Base-by-base conservation (phyloP, 139 green algal species). In the Ettlia oleoabundans region DNA sequence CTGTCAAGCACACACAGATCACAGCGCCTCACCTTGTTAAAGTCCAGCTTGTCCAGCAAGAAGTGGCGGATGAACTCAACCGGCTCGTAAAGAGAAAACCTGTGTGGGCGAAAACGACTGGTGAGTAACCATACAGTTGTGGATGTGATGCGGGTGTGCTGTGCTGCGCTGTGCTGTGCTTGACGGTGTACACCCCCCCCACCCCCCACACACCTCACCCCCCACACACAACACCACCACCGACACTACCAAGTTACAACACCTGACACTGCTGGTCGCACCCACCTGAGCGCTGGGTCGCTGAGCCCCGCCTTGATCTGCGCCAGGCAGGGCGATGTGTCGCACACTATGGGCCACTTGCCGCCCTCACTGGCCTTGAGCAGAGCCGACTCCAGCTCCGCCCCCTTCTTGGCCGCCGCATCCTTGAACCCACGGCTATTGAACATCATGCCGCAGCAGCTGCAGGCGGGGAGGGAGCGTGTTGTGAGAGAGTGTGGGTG, bases 361-460 rank as follows among this genome's bases (percentile, higher is more conserved):
- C 75, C 75, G 75, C 66, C 66, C 61, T 98, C 88, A 61, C 87
- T 94, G n/a, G 95, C 95, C 84, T 95, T 91, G n/a, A 98, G 42
- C 67, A 99, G 86, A 37, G 90, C 88, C 35, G 87, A 81, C 90
- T 98, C 93, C 66, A 98, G 88, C 71, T 95, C 87, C 18, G 70
- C 35, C 40, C 82, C 91, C 86, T 93, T 93, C 41, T 77, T 76
- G 35, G 81, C 86, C 9, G 94, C 93, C 1, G 94, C 92, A 37
- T 94, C 92, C 87, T 96, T 97, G 87, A 98, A 95, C 32, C 95
- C 96, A 22, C 95, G 84, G 41, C 82, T 94, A 91, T 97, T 97
- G 93, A 99, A 98, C 89, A 98, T 94, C 94, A 98, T 98, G 67
- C 96, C 96, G 82, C 94, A 98, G 91, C 94, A 98, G 70, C 85